Percentiles rank a stretch among this genome's conserved stretches.
Conservation (phyloP, 805 yeast species). For the Candida xyloterini region DNA sequence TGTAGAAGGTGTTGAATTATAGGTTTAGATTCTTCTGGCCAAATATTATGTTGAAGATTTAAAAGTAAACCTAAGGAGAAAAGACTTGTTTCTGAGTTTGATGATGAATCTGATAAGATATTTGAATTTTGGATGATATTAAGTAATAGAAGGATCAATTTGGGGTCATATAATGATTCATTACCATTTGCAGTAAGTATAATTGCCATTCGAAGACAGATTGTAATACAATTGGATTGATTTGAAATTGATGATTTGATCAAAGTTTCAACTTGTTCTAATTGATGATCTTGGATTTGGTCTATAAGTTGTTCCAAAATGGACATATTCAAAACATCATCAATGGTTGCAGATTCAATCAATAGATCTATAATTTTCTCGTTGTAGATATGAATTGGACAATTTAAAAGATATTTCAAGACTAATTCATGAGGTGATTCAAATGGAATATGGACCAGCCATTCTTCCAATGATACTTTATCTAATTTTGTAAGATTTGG, state of each 20-base stretch:
- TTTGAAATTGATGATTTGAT: background rate
- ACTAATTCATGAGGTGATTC: conserved; percentile 9
- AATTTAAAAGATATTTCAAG: conserved; percentile 3
- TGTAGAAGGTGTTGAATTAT: conserved; percentile 4
- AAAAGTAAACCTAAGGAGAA: conserved; percentile 22
- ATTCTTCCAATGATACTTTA: conserved; percentile 15
- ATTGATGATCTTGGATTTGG: background rate
- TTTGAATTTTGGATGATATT: conserved; percentile 12
- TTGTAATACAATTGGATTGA: background rate
- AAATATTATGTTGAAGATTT: conserved; percentile 10
- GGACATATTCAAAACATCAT: background rate
- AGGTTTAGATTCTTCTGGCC: background rate
- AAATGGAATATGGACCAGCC: conserved; percentile 10
- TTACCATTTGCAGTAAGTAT: conserved; percentile 10
- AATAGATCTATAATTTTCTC: background rate
- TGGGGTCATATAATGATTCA: conserved; percentile 4
- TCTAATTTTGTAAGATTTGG: conserved; percentile 11
- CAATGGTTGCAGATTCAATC: background rate
- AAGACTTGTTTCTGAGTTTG: conserved; percentile 14
- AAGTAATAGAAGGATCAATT: conserved; percentile 11
- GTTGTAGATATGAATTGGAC: background rate
- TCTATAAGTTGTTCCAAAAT: background rate
- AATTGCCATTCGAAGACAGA: conserved; percentile 11
- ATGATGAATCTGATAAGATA: conserved; percentile 5
- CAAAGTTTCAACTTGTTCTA: background rate